Evolutionary conservation across 306 rosid species (phyloP).

Genomic region (Pyrus pyrifolia): DNA sequence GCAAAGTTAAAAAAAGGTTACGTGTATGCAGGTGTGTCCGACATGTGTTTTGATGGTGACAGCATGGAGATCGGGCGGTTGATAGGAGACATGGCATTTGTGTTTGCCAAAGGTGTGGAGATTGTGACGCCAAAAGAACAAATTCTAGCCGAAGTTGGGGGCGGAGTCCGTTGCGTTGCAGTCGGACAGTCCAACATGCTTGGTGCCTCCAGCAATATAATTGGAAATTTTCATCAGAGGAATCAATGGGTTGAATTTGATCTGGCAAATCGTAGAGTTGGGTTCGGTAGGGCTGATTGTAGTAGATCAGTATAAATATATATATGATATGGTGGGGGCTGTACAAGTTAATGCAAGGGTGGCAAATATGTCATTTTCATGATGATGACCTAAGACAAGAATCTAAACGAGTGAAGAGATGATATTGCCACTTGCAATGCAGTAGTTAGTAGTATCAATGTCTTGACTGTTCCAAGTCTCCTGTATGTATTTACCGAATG

Average conservation of each 20-base stretch:
- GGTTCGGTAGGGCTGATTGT: constrained; percentile 76
- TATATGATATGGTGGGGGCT: background rate
- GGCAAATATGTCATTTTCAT: background rate
- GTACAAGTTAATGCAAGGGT: background rate
- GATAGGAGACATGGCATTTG: constrained; percentile 59
- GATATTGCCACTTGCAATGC: background rate
- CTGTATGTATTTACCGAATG: background rate
- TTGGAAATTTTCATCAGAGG: constrained; percentile 78
- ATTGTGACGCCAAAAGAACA: constrained; percentile 42
- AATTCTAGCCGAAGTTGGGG: constrained; percentile 55
- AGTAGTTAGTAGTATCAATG: background rate
- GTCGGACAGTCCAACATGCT: constrained; percentile 69
- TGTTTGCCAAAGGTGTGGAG: constrained; percentile 70
- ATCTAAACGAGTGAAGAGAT: background rate
- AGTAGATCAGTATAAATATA: constrained; percentile 24
- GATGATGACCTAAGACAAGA: background rate
- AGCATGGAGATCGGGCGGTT: constrained; percentile 43
- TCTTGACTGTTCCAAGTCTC: background rate
- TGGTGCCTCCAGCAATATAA: constrained; percentile 68
- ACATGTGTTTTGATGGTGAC: constrained; percentile 61
- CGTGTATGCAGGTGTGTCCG: constrained; percentile 49
- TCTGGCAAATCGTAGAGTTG: constrained; percentile 46
- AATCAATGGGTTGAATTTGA: constrained; percentile 88
- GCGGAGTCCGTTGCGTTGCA: constrained; percentile 68
- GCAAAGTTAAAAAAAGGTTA: constrained; percentile 51